phyloP scores from a whole-genome alignment of 371 early-diverging fungal species.

The Gilbertella persicaria region DNA sequence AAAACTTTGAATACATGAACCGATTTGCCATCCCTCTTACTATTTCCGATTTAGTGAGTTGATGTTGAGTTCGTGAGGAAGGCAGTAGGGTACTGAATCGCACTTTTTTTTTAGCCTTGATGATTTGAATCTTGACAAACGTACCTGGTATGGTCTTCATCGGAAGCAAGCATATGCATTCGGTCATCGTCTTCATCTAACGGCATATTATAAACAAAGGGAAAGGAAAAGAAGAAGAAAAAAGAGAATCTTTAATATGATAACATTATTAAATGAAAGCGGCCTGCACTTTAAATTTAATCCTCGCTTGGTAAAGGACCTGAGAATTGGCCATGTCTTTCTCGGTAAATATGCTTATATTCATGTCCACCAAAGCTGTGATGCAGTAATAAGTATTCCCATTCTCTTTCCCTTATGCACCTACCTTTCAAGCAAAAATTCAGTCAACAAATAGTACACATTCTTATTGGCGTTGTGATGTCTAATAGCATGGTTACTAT shows the following conservation, averaged over 20 bases:
- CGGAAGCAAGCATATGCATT: conserved; percentile 23
- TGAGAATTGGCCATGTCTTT: conserved; percentile 29
- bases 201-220: conserved; percentile 15
- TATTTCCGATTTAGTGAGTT: conserved; percentile 63
- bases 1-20: conserved; percentile 76
- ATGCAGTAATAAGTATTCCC: neutral
- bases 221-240: conserved; percentile 2
- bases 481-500: conserved; percentile 85
- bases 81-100: neutral
- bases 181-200: conserved; percentile 26
- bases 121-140: neutral
- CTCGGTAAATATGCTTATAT: conserved; percentile 36
- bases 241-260: too few species aligned
- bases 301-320: conserved; percentile 28
- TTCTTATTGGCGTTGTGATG: conserved; percentile 67
- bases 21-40: conserved; percentile 75
- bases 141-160: conserved; percentile 9
- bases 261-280: too few species aligned
- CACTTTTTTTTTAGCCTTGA: neutral
- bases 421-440: conserved; percentile 38
- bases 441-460: conserved; percentile 49
- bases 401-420: neutral
- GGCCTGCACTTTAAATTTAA: conserved; percentile 14
- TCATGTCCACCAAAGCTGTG: conserved; percentile 44
- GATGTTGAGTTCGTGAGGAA: conserved; percentile 48